Evolutionary conservation across 1,284 basidiomycete species (phyloP).

Genomic region (Marasmius oreades): DNA sequence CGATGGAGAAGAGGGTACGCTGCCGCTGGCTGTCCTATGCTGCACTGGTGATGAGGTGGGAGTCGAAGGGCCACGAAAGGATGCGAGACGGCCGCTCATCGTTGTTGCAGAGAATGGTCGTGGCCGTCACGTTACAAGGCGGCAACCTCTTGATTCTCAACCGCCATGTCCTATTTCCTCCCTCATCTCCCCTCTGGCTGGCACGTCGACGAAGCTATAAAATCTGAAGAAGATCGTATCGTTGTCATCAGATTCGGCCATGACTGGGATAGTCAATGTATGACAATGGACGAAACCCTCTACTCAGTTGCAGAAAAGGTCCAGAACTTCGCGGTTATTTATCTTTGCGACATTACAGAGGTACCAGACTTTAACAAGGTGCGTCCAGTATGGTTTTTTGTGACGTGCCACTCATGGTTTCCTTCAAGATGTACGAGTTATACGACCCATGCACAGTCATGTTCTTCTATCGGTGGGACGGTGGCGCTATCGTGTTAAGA

Average conservation of each 20-base stretch:
- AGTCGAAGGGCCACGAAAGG: constrained; percentile 74
- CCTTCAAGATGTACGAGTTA: constrained; percentile 82
- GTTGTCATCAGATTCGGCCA: constrained; percentile 96
- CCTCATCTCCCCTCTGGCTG: constrained; percentile 92
- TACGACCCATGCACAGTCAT: constrained; percentile 96
- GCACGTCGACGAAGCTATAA: constrained; percentile 98
- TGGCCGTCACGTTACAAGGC: not conserved
- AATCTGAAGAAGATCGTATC: constrained; percentile 95
- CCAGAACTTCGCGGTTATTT: constrained; percentile 98
- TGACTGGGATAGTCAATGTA: constrained; percentile 94
- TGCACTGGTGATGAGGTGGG: constrained; percentile 62
- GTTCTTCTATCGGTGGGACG: constrained; percentile 90
- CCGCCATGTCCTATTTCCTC: constrained; percentile 78
- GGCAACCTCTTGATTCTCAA: not conserved
- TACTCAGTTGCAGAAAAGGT: constrained; percentile 93
- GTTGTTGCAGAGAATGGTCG: not conserved
- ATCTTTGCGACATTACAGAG: constrained; percentile 92
- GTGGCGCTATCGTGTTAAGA: not conserved
- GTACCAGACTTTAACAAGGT: constrained; percentile 99
- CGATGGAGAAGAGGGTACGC: constrained; percentile 50
- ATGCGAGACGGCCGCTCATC: constrained; percentile 53
- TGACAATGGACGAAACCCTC: constrained; percentile 99
- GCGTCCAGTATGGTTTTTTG: constrained; percentile 19
- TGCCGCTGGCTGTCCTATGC: constrained; percentile 28
- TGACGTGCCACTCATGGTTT: not conserved